A percentile compares a stretch with the other conserved stretches of the same genome.
Conservation (phyloP, 2,329 filamentous ascomycete genomes). For the Apiospora koreana region DNA sequence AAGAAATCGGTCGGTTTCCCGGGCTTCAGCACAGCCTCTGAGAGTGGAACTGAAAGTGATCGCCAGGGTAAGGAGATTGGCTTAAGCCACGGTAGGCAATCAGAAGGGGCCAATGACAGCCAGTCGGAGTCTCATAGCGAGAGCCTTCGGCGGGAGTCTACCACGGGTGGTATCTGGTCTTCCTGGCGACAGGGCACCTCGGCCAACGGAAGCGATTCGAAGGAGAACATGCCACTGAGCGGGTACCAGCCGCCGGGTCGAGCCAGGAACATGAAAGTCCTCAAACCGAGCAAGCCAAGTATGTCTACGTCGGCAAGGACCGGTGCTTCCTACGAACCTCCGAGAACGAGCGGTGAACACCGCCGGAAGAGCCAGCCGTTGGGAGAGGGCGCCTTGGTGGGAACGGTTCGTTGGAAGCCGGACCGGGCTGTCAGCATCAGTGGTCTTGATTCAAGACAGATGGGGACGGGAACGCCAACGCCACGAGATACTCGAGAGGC, state of each 20-base stretch:
- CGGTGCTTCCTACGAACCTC: slow-evolving; percentile 54
- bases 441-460: slow-evolving; percentile 30
- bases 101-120: slow-evolving; percentile 14
- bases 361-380: slow-evolving; percentile 54
- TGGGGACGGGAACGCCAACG: slow-evolving; percentile 35
- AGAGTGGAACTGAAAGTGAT: slow-evolving; percentile 47
- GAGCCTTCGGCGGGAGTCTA: slow-evolving; percentile 29
- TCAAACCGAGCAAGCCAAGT: slow-evolving; percentile 72
- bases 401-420: slow-evolving; percentile 50
- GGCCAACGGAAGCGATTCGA: slow-evolving; percentile 52
- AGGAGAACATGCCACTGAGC: slow-evolving; percentile 56
- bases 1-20: slow-evolving; percentile 32
- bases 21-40: slow-evolving; percentile 39
- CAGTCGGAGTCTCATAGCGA: slow-evolving; percentile 19
- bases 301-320: slow-evolving; percentile 52
- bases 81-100: neutral
- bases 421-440: slow-evolving; percentile 48
- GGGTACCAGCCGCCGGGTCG: slow-evolving; percentile 71
- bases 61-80: slow-evolving; percentile 31
- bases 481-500: slow-evolving; percentile 33
- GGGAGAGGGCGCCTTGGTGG: slow-evolving; percentile 23
- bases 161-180: slow-evolving; percentile 64
- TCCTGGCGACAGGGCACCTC: slow-evolving; percentile 66
- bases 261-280: slow-evolving; percentile 81
- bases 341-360: slow-evolving; percentile 49